Percentiles rank a stretch among this genome's conserved stretches.
These are phyloP conservation scores for Pulveroboletus sp. DNA, from an alignment of 768 basidiomycete genomes.

Conservation along the genomic window DNA sequence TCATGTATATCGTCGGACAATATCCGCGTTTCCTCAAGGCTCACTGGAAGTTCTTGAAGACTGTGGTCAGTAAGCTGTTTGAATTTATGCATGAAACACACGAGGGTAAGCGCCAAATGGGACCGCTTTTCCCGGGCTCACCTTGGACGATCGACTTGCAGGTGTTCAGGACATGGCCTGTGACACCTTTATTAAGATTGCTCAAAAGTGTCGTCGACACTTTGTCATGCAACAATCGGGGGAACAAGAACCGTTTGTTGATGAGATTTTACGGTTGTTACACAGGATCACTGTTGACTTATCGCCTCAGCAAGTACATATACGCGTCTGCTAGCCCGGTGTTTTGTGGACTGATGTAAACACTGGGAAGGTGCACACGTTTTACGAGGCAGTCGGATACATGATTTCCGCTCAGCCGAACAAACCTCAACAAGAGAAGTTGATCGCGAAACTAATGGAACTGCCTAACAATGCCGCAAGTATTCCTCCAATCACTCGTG, in stretches of 20 bases:
- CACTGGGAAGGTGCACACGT: slow-evolving; percentile 72
- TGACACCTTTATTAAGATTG: slow-evolving; percentile 99
- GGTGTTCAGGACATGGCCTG: slow-evolving; percentile 99
- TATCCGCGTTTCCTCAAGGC: slow-evolving; percentile 99
- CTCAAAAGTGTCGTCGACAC: slow-evolving; percentile 96
- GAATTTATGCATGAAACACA: slow-evolving; percentile 99
- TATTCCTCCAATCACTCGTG: slow-evolving; percentile 5
- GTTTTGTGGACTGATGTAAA: slow-evolving; percentile 8
- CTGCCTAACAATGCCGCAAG: slow-evolving; percentile 92
- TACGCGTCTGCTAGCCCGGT: not conserved
- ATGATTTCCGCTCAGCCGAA: slow-evolving; percentile 99
- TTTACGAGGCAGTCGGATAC: slow-evolving; percentile 98
- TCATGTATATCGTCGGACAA: slow-evolving; percentile 99
- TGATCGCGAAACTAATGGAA: slow-evolving; percentile 95
- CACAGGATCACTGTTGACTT: slow-evolving; percentile 94
- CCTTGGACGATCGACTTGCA: slow-evolving; percentile 23
- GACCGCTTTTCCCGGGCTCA: slow-evolving; percentile 1
- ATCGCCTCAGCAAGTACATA: slow-evolving; percentile 71
- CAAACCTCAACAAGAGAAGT: slow-evolving; percentile 91
- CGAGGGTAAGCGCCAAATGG: slow-evolving; percentile 53
- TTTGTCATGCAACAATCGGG: slow-evolving; percentile 99
- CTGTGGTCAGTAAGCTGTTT: slow-evolving; percentile 98
- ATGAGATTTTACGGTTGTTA: slow-evolving; percentile 88
- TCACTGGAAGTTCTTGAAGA: slow-evolving; percentile 99
- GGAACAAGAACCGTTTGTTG: slow-evolving; percentile 95